Evolutionary conservation across 1,284 basidiomycete genomes (phyloP).

Genomic region (Sporisorium reilianum): DNA sequence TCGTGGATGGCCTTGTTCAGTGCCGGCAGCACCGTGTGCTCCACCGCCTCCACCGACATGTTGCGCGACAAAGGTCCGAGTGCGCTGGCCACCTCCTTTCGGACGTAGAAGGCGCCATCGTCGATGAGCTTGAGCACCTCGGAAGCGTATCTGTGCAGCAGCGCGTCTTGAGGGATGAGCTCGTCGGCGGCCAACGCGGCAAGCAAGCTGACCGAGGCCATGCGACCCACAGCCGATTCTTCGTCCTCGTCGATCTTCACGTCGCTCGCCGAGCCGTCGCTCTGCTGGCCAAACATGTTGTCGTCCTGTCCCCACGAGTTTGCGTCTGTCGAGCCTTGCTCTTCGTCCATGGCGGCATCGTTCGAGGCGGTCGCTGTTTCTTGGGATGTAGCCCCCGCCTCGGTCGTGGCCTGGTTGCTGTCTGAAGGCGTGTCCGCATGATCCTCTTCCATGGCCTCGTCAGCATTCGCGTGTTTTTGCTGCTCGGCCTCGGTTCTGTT

Average conservation of each 20-base stretch:
- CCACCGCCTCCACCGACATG: slow-evolving; percentile 79
- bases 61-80: slow-evolving; percentile 88
- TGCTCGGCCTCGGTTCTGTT: neutral
- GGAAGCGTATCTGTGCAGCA: slow-evolving; percentile 79
- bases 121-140: slow-evolving; percentile 83
- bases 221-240: slow-evolving; percentile 85
- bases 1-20: slow-evolving; percentile 81
- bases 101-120: slow-evolving; percentile 84
- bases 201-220: slow-evolving; percentile 93
- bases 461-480: neutral
- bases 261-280: slow-evolving; percentile 42
- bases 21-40: slow-evolving; percentile 75
- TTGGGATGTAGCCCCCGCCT: neutral
- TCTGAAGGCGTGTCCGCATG: slow-evolving; percentile 8
- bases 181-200: slow-evolving; percentile 77
- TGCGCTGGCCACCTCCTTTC: slow-evolving; percentile 89
- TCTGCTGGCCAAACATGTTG: slow-evolving; percentile 39
- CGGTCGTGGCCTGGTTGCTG: neutral
- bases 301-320: slow-evolving; percentile 36
- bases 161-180: slow-evolving; percentile 73
- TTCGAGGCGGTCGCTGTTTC: neutral
- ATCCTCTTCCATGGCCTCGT: slow-evolving; percentile 43
- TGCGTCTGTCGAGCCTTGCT: slow-evolving; percentile 17
- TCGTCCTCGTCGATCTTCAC: slow-evolving; percentile 64
- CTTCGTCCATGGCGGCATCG: slow-evolving; percentile 39